These are phyloP conservation scores for Mycena citricolor DNA, from an alignment of 1,284 basidiomycete genomes.

Conservation along the genomic window DNA sequence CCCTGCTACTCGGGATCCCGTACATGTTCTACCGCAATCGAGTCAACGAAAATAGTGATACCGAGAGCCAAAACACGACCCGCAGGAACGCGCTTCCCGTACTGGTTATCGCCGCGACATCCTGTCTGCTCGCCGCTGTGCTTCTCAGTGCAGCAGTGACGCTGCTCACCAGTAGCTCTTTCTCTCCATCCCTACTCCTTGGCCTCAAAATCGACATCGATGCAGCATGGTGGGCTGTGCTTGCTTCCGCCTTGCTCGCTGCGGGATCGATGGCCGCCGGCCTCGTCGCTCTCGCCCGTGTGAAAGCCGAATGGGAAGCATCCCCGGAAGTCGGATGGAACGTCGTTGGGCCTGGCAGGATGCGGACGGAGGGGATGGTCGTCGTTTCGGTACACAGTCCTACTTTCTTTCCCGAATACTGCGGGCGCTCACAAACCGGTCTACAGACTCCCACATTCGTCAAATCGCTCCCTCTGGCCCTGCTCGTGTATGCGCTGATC, in stretches of 20 bases:
- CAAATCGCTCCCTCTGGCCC: conserved; percentile 71
- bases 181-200: no score
- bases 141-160: conserved; percentile 76
- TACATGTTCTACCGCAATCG: conserved; percentile 53
- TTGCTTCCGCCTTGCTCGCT: conserved; percentile 66
- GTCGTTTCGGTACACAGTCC: conserved; percentile 50
- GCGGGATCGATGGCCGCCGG: conserved; percentile 66
- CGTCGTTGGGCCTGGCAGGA: conserved; percentile 16
- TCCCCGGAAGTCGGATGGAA: neutral
- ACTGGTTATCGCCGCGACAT: conserved; percentile 61
- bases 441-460: conserved; percentile 58
- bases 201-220: no score
- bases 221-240: no score
- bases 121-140: conserved; percentile 72
- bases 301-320: conserved; percentile 50
- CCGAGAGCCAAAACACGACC: no score
- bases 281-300: conserved; percentile 63
- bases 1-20: conserved; percentile 70
- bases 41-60: neutral
- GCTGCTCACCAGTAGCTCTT: no score
- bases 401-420: conserved; percentile 1
- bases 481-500: conserved; percentile 65
- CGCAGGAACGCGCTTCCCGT: conserved; percentile 53
- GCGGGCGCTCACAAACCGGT: conserved; percentile 6
- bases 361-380: conserved; percentile 56